These are phyloP conservation scores for Globisporangium irregulare DNA, from an alignment of 352 stramenopile genomes.

Conservation along the genomic window DNA sequence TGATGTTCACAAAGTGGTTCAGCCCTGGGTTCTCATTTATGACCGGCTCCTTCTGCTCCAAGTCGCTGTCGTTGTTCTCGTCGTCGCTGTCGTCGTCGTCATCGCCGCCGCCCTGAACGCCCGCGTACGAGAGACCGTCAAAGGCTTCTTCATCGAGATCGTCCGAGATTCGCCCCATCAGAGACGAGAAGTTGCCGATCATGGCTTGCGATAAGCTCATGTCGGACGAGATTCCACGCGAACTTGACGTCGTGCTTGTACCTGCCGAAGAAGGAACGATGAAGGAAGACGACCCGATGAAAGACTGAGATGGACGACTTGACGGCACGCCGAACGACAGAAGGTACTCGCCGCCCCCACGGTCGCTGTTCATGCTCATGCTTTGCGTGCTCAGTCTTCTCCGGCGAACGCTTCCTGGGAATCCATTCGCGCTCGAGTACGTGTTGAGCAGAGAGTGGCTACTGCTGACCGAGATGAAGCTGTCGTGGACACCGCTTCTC, in stretches of 20 bases:
- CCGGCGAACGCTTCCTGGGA: constrained; percentile 20
- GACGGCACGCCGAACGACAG: constrained; percentile 37
- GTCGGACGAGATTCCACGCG: constrained; percentile 44
- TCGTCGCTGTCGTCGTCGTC: constrained; percentile 23
- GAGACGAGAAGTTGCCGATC: constrained; percentile 68
- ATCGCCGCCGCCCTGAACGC: constrained; percentile 15
- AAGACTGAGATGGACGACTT: constrained; percentile 39
- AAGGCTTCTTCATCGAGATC: constrained; percentile 48
- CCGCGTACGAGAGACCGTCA: constrained; percentile 23
- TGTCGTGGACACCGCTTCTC: constrained; percentile 36
- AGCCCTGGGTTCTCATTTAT: neutral
- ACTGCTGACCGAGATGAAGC: constrained; percentile 29
- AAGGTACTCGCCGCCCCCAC: constrained; percentile 18
- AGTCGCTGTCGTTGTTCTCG: constrained; percentile 22
- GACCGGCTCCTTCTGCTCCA: constrained; percentile 8
- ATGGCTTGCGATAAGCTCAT: constrained; percentile 74
- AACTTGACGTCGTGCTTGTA: constrained; percentile 11
- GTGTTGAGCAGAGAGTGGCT: constrained; percentile 7
- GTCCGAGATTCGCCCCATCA: constrained; percentile 60
- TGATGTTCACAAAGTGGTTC: constrained; percentile 19
- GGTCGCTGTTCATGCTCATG: constrained; percentile 28
- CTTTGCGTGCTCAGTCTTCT: constrained; percentile 24
- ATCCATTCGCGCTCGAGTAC: constrained; percentile 4
- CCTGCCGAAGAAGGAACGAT: neutral
- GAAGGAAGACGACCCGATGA: constrained; percentile 29